phyloP scores from a whole-genome alignment of 345 rosid genomes.

The Euphorbia pulcherrima region DNA sequence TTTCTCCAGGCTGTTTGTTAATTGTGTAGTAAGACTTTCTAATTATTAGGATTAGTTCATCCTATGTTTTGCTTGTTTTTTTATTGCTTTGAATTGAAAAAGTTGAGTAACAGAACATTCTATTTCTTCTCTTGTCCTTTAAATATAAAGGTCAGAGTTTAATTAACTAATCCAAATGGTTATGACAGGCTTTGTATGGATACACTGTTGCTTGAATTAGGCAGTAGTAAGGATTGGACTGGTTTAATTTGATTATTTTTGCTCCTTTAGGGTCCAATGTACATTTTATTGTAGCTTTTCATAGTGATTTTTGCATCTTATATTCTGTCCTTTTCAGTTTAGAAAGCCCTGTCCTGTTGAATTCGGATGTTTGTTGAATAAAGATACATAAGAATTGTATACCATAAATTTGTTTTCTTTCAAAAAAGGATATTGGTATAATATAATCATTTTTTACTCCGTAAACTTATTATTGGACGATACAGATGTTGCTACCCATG shows the following conservation, averaged over 20 bases:
- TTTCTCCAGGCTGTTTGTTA: background rate
- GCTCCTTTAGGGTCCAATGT: background rate
- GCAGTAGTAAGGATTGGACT: background rate
- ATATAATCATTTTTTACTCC: background rate
- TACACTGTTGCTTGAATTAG: background rate
- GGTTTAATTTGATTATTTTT: background rate
- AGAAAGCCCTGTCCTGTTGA: background rate
- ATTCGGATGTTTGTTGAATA: background rate
- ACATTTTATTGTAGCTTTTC: too few relatives aligned
- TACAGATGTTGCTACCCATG: background rate
- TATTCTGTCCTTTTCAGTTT: background rate
- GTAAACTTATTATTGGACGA: background rate
- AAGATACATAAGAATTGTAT: background rate
- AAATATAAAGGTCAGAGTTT: background rate
- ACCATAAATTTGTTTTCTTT: background rate
- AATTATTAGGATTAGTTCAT: background rate
- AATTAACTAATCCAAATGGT: background rate
- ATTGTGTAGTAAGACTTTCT: background rate
- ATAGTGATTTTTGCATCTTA: background rate
- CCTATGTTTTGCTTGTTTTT: background rate
- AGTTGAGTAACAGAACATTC: background rate
- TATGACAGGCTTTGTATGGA: background rate
- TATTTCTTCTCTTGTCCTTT: background rate
- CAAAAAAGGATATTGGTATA: background rate
- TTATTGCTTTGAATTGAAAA: background rate